A percentile compares a stretch with the other conserved stretches of the same genome.
Evolutionary conservation across 495 filamentous ascomycete species (phyloP).

Genomic region (Aspergillus bertholletiae): DNA sequence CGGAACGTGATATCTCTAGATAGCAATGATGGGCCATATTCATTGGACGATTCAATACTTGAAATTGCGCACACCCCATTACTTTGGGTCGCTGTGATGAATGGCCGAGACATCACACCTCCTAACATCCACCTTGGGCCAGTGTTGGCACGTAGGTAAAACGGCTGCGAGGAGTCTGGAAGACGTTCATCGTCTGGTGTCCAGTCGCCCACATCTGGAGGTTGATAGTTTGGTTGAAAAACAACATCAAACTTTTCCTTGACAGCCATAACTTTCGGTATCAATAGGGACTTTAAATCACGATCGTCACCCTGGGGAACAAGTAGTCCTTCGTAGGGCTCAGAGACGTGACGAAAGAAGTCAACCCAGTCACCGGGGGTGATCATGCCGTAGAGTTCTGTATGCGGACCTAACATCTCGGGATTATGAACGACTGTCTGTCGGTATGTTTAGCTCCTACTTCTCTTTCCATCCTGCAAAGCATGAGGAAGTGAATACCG

Average conservation of each 20-base stretch:
- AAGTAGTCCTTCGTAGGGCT: constrained; percentile 46
- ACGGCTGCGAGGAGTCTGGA: constrained; percentile 32
- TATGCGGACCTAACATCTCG: constrained; percentile 39
- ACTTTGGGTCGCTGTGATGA: constrained; percentile 42
- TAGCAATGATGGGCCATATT: constrained; percentile 26
- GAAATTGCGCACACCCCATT: constrained; percentile 43
- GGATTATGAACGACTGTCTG: constrained; percentile 41
- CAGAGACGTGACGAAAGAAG: constrained; percentile 48
- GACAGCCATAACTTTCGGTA: constrained; percentile 50
- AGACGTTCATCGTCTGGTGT: constrained; percentile 36
- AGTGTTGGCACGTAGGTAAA: constrained; percentile 39
- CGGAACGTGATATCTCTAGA: constrained; percentile 34
- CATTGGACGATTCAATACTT: constrained; percentile 38
- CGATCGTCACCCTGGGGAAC: constrained; percentile 45
- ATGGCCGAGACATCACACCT: constrained; percentile 40
- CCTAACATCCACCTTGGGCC: constrained; percentile 42
- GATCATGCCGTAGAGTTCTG: constrained; percentile 42
- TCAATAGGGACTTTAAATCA: constrained; percentile 37
- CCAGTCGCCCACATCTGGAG: constrained; percentile 39
- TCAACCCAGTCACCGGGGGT: constrained; percentile 53
- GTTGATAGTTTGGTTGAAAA: constrained; percentile 38
- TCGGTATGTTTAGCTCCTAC: neutral
- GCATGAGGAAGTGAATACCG: constrained; percentile 25
- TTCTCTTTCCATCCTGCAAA: neutral
- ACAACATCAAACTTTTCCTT: constrained; percentile 48